Percentiles rank a stretch among this genome's conserved stretches.
Conservation (phyloP, 139 green algal species). For the Deuterostichococcus epilithicus region DNA sequence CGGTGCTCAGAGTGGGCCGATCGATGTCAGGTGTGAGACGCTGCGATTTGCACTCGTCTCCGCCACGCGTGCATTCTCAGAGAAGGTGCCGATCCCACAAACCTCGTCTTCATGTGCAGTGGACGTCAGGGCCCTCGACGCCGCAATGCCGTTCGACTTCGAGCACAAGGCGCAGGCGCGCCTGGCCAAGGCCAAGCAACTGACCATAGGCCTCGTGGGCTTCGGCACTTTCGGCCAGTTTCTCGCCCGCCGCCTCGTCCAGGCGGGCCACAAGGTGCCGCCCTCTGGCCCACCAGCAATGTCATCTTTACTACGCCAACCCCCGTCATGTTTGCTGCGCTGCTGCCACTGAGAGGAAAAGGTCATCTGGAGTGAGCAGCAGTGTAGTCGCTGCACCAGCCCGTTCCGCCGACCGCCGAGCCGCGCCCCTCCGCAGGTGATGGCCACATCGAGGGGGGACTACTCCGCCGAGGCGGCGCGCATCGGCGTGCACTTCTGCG, state of each 20-base stretch:
- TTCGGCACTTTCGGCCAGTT: conserved; percentile 99
- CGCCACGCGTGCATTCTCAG: too few relatives aligned
- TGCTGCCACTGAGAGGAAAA: neutral
- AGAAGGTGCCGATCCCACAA: too few relatives aligned
- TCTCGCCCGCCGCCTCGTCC: conserved; percentile 79
- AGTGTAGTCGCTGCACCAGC: too few relatives aligned
- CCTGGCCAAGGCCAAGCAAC: conserved; percentile 28
- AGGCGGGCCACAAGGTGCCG: conserved; percentile 67
- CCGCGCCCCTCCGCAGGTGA: conserved; percentile 45
- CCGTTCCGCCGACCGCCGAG: too few relatives aligned
- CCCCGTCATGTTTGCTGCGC: too few relatives aligned
- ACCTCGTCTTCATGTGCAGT: too few relatives aligned
- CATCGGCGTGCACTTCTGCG: conserved; percentile 86
- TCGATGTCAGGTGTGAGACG: neutral
- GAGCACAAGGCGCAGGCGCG: conserved; percentile 17
- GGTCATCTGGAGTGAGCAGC: neutral
- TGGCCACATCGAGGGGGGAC: conserved; percentile 75
- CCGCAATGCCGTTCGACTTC: conserved; percentile 54
- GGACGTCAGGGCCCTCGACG: conserved; percentile 34
- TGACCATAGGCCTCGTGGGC: conserved; percentile 93
- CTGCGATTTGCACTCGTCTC: too few relatives aligned
- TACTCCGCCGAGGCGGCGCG: conserved; percentile 67
- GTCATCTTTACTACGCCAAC: too few relatives aligned
- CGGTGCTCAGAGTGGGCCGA: too few relatives aligned
- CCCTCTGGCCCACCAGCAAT: too few relatives aligned